Evolutionary conservation across 2,329 filamentous ascomycete species (phyloP).

Genomic region (Stromatinia cepivora): DNA sequence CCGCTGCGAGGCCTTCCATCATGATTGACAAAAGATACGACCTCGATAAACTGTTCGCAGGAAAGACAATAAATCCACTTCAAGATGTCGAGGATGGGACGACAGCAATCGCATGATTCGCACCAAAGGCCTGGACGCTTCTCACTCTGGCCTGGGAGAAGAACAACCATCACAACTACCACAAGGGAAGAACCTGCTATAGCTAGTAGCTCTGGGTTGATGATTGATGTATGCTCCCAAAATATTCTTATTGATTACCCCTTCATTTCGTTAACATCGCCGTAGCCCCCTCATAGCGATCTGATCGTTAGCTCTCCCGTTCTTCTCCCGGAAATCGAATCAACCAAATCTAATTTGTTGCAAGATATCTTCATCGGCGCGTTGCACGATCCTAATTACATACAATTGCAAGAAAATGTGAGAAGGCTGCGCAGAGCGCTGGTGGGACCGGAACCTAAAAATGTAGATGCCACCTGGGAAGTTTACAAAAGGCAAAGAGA

Average conservation of each 20-base stretch:
- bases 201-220: neutral
- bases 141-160: constrained; percentile 17
- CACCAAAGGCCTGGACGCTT: constrained; percentile 17
- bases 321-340: constrained; percentile 31
- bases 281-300: constrained; percentile 29
- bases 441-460: constrained; percentile 32
- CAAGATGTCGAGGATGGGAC: constrained; percentile 18
- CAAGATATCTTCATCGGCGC: constrained; percentile 34
- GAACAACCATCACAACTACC: neutral
- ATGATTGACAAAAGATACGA: constrained; percentile 8
- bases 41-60: constrained; percentile 14
- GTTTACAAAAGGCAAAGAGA: constrained; percentile 48
- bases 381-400: constrained; percentile 36
- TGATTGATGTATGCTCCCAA: neutral
- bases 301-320: constrained; percentile 30
- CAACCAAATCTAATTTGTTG: constrained; percentile 31
- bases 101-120: constrained; percentile 14
- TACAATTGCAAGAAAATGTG: constrained; percentile 38
- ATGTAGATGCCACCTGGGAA: constrained; percentile 48
- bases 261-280: constrained; percentile 19
- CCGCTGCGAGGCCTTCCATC: neutral
- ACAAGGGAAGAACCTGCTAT: constrained; percentile 10
- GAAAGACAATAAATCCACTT: neutral
- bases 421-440: constrained; percentile 32
- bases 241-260: neutral